Percentiles rank a stretch among this genome's conserved stretches.
phyloP scores from a whole-genome alignment of 257 asterid genomes.

The Galeopsis tetrahit region DNA sequence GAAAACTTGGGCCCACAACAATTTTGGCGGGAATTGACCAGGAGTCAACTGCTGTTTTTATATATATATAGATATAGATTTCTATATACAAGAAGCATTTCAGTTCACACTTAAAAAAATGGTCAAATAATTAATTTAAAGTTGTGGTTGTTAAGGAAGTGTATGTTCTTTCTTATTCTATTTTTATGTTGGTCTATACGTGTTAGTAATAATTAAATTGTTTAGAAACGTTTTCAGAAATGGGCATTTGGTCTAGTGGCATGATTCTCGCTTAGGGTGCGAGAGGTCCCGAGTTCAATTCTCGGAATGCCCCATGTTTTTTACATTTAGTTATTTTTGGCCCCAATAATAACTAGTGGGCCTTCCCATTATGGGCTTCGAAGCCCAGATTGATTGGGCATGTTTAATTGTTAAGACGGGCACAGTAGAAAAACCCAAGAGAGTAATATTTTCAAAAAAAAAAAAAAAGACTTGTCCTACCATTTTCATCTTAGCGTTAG shows the following conservation, averaged over 20 bases:
- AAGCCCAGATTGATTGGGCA: too few relatives aligned
- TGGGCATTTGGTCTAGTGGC: conserved; percentile 90
- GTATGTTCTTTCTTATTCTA: neutral
- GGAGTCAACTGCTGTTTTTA: too few relatives aligned
- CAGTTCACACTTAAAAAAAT: neutral
- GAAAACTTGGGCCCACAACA: too few relatives aligned
- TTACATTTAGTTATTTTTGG: neutral
- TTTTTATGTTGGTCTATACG: neutral
- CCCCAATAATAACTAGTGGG: neutral
- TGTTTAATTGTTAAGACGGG: too few relatives aligned
- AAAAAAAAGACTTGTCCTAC: too few relatives aligned
- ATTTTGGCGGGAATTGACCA: too few relatives aligned
- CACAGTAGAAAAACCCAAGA: too few relatives aligned
- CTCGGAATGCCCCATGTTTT: conserved; percentile 50
- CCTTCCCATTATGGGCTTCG: neutral
- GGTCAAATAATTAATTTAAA: too few relatives aligned
- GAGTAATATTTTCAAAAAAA: too few relatives aligned
- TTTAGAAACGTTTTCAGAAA: neutral
- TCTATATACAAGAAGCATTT: neutral
- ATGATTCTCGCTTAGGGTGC: conserved; percentile 92
- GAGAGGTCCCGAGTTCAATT: conserved; percentile 84
- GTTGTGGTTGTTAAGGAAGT: neutral
- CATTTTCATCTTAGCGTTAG: too few relatives aligned
- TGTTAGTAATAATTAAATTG: too few relatives aligned
- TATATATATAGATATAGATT: too few relatives aligned